phyloP scores from a whole-genome alignment of 495 filamentous ascomycete genomes.

The Penicillium taxi region DNA sequence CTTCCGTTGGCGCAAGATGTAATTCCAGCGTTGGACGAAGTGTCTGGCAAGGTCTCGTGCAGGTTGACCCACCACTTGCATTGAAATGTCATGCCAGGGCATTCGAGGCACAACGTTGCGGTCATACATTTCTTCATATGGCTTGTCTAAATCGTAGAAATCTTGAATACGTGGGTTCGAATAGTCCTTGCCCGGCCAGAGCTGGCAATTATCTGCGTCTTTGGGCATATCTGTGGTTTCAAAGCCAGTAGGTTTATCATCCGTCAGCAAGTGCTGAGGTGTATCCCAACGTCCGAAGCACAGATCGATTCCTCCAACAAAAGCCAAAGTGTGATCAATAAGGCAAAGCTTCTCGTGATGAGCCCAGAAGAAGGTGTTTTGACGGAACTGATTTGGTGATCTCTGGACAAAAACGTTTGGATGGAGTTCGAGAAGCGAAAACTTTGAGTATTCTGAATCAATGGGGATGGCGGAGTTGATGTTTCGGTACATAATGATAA shows the following conservation, averaged over 20 bases:
- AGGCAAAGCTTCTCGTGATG: slow-evolving; percentile 97
- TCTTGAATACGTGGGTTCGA: slow-evolving; percentile 93
- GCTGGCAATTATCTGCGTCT: slow-evolving; percentile 88
- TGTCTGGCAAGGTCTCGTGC: slow-evolving; percentile 90
- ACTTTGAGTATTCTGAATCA: slow-evolving; percentile 98
- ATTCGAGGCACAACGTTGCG: slow-evolving; percentile 78
- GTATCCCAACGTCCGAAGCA: slow-evolving; percentile 98
- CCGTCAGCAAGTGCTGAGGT: slow-evolving; percentile 78
- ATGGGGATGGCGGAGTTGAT: slow-evolving; percentile 97
- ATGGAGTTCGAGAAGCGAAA: slow-evolving; percentile 90
- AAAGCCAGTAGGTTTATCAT: slow-evolving; percentile 94
- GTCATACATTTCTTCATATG: slow-evolving; percentile 99
- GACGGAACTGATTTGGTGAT: slow-evolving; percentile 93
- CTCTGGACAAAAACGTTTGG: slow-evolving; percentile 94
- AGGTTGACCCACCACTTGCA: slow-evolving; percentile 97
- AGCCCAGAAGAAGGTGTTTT: slow-evolving; percentile 99
- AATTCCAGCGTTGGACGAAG: slow-evolving; percentile 99
- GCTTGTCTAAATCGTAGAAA: slow-evolving; percentile 88
- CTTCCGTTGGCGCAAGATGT: slow-evolving; percentile 86
- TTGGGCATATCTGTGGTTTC: slow-evolving; percentile 67
- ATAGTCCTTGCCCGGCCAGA: slow-evolving; percentile 98
- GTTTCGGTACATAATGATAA: slow-evolving; percentile 97
- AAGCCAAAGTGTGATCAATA: slow-evolving; percentile 92
- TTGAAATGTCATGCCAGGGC: slow-evolving; percentile 98
- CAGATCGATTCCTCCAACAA: slow-evolving; percentile 92